Evolutionary conservation across 495 filamentous ascomycete species (phyloP).

Genomic region (Friedmanniomyces endolithicus): DNA sequence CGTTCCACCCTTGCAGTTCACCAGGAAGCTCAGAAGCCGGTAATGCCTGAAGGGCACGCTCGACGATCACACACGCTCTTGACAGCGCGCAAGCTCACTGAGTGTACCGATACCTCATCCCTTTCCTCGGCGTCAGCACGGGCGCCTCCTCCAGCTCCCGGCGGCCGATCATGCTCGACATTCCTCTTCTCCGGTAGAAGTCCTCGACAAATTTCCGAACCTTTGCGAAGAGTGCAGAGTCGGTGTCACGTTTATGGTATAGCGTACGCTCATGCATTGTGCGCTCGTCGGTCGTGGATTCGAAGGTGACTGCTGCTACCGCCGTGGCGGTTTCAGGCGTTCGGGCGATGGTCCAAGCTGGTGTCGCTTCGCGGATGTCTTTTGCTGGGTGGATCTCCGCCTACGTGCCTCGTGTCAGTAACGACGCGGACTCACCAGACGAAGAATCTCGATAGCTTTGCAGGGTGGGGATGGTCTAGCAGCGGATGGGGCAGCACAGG

Average conservation of each 20-base stretch:
- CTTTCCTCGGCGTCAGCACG: constrained; percentile 14
- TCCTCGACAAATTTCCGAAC: background rate
- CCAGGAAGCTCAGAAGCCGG: background rate
- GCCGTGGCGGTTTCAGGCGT: background rate
- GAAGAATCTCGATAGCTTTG: background rate
- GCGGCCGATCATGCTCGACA: background rate
- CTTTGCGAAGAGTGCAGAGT: background rate
- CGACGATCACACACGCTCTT: background rate
- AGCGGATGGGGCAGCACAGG: background rate
- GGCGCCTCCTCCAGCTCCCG: constrained; percentile 9
- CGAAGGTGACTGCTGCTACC: background rate
- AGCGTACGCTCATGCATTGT: constrained; percentile 1
- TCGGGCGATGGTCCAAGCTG: constrained; percentile 9
- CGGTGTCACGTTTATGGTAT: background rate
- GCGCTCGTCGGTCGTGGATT: constrained; percentile 16
- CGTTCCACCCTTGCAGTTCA: background rate
- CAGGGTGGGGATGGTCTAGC: background rate
- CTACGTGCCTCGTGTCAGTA: background rate
- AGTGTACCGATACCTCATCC: constrained; percentile 3
- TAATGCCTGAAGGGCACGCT: background rate
- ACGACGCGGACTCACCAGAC: background rate
- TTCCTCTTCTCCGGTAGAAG: background rate
- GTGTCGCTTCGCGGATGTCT: constrained; percentile 7
- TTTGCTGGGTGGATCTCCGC: constrained; percentile 4
- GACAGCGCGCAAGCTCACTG: background rate